Conservation (phyloP, 768 basidiomycete genomes). For the Rhizopogon sp. region DNA sequence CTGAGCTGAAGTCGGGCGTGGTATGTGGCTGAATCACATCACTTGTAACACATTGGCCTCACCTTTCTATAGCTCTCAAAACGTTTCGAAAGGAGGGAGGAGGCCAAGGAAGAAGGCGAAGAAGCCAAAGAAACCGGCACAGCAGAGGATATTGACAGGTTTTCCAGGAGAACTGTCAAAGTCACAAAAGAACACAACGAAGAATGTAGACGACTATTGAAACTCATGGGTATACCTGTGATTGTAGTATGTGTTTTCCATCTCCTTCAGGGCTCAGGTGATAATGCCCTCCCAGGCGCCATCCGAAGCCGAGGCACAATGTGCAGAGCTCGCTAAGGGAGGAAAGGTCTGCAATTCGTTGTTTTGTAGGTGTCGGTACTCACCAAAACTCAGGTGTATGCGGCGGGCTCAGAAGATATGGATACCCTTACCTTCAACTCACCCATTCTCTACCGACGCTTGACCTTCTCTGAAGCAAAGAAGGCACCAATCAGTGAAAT, state of each 20-base stretch:
- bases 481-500: constrained; percentile 96
- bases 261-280: background rate
- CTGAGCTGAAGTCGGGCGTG: constrained; percentile 94
- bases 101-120: constrained; percentile 91
- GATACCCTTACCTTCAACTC: constrained; percentile 95
- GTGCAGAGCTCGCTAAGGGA: constrained; percentile 95
- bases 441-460: constrained; percentile 88
- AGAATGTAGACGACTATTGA: constrained; percentile 83
- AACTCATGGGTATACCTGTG: constrained; percentile 95
- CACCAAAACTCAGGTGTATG: constrained; percentile 65
- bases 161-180: constrained; percentile 86
- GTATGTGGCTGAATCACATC: constrained; percentile 45
- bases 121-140: constrained; percentile 98
- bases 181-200: constrained; percentile 96
- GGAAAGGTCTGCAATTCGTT: constrained; percentile 57
- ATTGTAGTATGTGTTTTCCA: constrained; percentile 60
- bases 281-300: constrained; percentile 61
- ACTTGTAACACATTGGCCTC: background rate
- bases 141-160: constrained; percentile 86
- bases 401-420: constrained; percentile 99
- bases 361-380: background rate
- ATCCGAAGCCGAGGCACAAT: constrained; percentile 98
- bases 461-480: constrained; percentile 97
- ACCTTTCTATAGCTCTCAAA: constrained; percentile 70
- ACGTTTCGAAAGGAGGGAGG: constrained; percentile 86